Base-by-base conservation (phyloP, 208 protist genomes). In the Wallacemonas sp. region DNA sequence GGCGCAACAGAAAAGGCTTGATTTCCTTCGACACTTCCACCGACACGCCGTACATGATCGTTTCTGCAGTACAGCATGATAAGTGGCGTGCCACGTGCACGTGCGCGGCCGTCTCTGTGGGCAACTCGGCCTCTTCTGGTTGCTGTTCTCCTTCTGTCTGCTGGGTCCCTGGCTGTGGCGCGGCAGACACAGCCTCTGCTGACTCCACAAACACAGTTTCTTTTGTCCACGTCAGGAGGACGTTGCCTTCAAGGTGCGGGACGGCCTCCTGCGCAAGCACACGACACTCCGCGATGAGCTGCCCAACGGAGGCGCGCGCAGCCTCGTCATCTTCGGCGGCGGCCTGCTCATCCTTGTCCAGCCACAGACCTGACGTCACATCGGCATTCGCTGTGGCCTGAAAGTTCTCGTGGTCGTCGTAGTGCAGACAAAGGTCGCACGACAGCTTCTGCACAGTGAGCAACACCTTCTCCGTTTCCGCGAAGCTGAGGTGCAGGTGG, bases 41-140 rank as follows among this genome's bases (percentile, higher is more conserved):
- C 15, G 78, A 85, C 21, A 90, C 79, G 15, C 76, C 49, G 62
- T 84, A 90, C 42, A 39, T 28, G n/a, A 92, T 67, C 53, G 73
- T 80, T 55, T 90, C 81, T 6, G 86, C 89, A 4, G 65, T 74
- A 61, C 83, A 91, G 69, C 85, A 91, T 2, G 68, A 76, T 30
- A 72, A 66, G 68, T 92, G 83, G 19, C 89, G 85, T 6, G 66
- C 63, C 28, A 92, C 89, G 5, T 42, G 46, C 42, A 72, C 68
- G 33, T 22, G 51, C 6, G 4, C 28, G 30, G 9, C 30, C 51
- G 51, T 58, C 17, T 58, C 42, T 14, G 46, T 30, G 15, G 5
- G 42, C 3, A 19, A 11, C n/a, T 30, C 53, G 28, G 19, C 53
- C 30, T 38, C 31, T 46, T 24, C 27, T 39, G 39, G n/a, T 65